phyloP scores from a whole-genome alignment of 169 alveolate species.

The Cryptosporidium andersoni region DNA sequence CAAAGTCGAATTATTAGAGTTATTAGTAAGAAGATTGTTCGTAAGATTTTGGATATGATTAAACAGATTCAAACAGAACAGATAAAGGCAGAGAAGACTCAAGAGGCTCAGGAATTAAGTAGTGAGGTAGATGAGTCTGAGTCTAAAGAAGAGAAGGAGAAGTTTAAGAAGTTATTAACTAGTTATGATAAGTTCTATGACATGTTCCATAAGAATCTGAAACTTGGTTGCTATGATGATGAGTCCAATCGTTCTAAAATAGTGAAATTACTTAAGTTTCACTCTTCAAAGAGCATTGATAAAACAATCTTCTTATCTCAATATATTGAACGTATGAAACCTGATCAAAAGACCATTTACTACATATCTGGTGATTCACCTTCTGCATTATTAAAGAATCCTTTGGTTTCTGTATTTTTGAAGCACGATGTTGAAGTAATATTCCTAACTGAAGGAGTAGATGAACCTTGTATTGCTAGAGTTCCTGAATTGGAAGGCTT shows the following conservation, averaged over 20 bases:
- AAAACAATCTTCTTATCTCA: constrained; percentile 87
- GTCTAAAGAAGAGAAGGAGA: constrained; percentile 80
- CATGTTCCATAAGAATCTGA: constrained; percentile 89
- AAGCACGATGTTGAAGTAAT: constrained; percentile 93
- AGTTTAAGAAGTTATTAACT: constrained; percentile 74
- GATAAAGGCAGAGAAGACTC: constrained; percentile 77
- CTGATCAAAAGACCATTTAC: constrained; percentile 91
- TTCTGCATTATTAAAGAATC: constrained; percentile 84
- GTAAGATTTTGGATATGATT: constrained; percentile 94
- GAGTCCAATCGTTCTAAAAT: constrained; percentile 91
- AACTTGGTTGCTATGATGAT: constrained; percentile 96
- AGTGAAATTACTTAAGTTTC: constrained; percentile 89
- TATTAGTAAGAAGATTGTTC: constrained; percentile 94
- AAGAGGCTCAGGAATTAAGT: no score
- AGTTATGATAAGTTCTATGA: constrained; percentile 86
- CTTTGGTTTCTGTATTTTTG: constrained; percentile 90
- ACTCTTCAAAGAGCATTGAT: constrained; percentile 85
- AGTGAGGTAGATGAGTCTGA: constrained; percentile 69
- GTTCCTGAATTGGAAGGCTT: constrained; percentile 87
- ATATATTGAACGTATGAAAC: constrained; percentile 90
- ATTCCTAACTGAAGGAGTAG: constrained; percentile 92
- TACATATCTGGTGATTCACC: constrained; percentile 88
- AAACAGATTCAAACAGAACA: constrained; percentile 76
- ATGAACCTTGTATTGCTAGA: constrained; percentile 91
- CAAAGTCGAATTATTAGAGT: constrained; percentile 92